phyloP scores from a whole-genome alignment of 306 rosid genomes.

The Astragalus membranaceus region DNA sequence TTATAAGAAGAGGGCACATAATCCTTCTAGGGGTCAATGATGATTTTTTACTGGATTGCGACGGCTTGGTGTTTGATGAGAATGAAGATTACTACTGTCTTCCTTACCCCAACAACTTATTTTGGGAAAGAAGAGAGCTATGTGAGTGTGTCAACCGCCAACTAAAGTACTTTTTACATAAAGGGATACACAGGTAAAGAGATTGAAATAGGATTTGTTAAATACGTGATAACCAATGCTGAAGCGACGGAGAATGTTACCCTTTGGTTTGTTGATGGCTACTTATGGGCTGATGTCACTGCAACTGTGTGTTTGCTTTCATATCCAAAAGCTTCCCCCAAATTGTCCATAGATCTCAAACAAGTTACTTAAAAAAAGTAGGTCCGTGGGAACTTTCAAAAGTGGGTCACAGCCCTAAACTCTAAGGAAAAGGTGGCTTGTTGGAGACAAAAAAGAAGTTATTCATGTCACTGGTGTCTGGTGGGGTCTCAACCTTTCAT shows the following conservation, averaged over 20 bases:
- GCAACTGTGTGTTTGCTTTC: not conserved
- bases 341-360: not conserved
- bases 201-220: not conserved
- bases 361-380: not conserved
- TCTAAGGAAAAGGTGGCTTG: no score
- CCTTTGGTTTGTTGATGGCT: not conserved
- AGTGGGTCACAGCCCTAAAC: no score
- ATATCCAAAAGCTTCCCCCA: not conserved
- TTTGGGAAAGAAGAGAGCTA: not conserved
- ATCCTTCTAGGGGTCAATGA: not conserved
- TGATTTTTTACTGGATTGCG: no score
- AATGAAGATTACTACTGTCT: not conserved
- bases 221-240: not conserved
- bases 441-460: no score
- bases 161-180: not conserved
- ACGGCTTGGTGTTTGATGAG: no score
- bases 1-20: not conserved
- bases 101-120: not conserved
- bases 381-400: no score
- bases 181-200: not conserved
- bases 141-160: not conserved
- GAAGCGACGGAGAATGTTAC: not conserved
- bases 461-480: no score
- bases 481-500: no score
- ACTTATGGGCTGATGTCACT: not conserved